Evolutionary conservation across 192 early-diverging fungal species (phyloP).

Genomic region (Mortierella claussenii): DNA sequence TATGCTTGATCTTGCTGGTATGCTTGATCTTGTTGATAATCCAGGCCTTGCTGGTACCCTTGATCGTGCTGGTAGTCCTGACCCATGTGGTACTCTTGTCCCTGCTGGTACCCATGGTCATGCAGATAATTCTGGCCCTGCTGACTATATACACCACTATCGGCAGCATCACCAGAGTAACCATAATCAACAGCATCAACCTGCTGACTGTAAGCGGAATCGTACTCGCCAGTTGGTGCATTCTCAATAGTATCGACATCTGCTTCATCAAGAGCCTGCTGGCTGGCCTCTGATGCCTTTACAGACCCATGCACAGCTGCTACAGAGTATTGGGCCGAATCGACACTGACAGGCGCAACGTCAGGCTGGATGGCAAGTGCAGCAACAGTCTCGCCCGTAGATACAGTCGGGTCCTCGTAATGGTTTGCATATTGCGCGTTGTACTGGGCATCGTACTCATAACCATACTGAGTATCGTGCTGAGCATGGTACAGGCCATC

Average conservation of each 20-base stretch:
- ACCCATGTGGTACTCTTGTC: not conserved
- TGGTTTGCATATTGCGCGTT: conserved; percentile 15
- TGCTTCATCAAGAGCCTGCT: not conserved
- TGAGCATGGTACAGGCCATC: no score
- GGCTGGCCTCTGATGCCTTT: conserved; percentile 2
- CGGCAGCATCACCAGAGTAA: conserved; percentile 2
- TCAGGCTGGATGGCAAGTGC: conserved; percentile 18
- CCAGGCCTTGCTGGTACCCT: not conserved
- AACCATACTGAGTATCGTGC: conserved; percentile 7
- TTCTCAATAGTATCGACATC: not conserved
- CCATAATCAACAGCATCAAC: not conserved
- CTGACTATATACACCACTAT: conserved; percentile 7
- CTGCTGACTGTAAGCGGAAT: conserved; percentile 7
- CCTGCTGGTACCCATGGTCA: no score
- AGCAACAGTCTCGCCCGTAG: conserved; percentile 9
- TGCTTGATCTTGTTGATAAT: conserved; percentile 1
- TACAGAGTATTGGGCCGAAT: conserved; percentile 13
- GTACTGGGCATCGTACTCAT: conserved; percentile 18
- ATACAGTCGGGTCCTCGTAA: not conserved
- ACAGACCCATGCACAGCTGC: conserved; percentile 19
- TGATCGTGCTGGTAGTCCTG: conserved; percentile 1
- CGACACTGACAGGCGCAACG: conserved; percentile 3
- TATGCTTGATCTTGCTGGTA: not conserved
- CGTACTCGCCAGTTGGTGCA: conserved; percentile 6
- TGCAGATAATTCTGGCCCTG: no score